Base-by-base conservation (phyloP, 805 yeast genomes). In the Diddensiella caesifluorescens region DNA sequence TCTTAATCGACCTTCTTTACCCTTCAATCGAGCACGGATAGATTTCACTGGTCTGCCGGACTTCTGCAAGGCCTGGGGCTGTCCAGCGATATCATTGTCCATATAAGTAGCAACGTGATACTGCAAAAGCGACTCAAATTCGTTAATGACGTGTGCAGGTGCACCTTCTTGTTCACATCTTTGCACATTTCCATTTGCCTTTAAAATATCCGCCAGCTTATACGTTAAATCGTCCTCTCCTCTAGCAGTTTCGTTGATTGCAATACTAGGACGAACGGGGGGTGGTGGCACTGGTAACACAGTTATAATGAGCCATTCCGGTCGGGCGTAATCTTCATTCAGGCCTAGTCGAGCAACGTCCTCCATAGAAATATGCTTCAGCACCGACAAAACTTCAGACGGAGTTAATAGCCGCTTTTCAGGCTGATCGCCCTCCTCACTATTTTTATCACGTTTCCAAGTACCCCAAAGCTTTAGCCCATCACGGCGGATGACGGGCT, bases 261-360 rank as follows among this genome's bases (percentile, higher is more conserved):
- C 96, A 68, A 92, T 92, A 19, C 95, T 85, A 7, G 99, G 99
- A 64, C 99, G 82, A 25, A 92, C 99, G 26, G 97, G 97, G 48
- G 99, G 99, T 39, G 99, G 99, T 33, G 99, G 99, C 15, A 92
- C 98, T 1, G 99, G 98, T 56, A 92, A 71, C n/a, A 92, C 97
- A 1, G 97, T 88, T 52, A 92, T 77, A 47, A 92, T 74, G 80
- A 92, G 78, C 99, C 98, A 92, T 67, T 92, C 99, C 2, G 99
- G 99, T 56, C 98, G 81, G 1, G 99, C 92, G 57, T 86, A 92
- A 60, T 92, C 97, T 61, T 88, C 94, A 59, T 84, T 86, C 66
- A 92, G 82, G 4, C 99, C 99, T 47, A 92, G 62, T 52, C 76
- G 79, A 35, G 64, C 70, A 48, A 95, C 79, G 61, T 92, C 99